Base-by-base conservation (phyloP, 1,284 basidiomycete species). In the Boletus sp. region DNA sequence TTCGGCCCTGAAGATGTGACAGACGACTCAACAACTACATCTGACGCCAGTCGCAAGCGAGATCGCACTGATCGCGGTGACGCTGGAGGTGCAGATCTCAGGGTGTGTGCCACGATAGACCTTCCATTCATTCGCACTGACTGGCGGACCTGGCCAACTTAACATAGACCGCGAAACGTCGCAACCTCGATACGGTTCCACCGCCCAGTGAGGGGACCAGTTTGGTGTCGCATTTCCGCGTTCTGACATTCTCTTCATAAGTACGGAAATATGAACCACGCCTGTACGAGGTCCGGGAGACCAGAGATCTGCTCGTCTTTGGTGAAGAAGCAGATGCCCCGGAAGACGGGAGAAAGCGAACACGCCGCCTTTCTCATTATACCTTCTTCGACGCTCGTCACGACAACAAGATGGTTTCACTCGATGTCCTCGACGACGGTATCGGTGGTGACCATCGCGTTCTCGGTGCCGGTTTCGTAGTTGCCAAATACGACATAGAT, bases 311-410 rank as follows among this genome's bases (percentile, higher is more conserved):
- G 56, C 66, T 70, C 13, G 34, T 73, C 26, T 53, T 62, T 19
- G 69, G 66, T 4, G 72, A 74, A 46, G 65, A 66, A 29, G 43
- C 42, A 5, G 57, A 62, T 23, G 53, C 53, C 0, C 54, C 40
- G 2, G 55, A 56, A 4, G 57, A 59, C 40, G 57, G n/a, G 39
- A 58, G 26, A 46, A 65, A 72, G 46, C 70, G 67, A 14, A 54
- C 65, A 23, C 69, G 75, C n/a, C 26, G 63, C 17, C 65, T 76
- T 10, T 64, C 62, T 17, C 64, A 65, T 27, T 77, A 76, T 49
- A 39, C 60, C 2, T 65, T 77, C 33, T 76, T 72, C 51, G 71
- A 77, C 19, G 50, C 63, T 3, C 36, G 16, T 26, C 51, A 57
- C 12, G 54, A 52, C 30, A 57, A 58, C 19, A 52, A 54, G 16